Evolutionary conservation across 768 basidiomycete genomes (phyloP).

Genomic region (Russula earlei): DNA sequence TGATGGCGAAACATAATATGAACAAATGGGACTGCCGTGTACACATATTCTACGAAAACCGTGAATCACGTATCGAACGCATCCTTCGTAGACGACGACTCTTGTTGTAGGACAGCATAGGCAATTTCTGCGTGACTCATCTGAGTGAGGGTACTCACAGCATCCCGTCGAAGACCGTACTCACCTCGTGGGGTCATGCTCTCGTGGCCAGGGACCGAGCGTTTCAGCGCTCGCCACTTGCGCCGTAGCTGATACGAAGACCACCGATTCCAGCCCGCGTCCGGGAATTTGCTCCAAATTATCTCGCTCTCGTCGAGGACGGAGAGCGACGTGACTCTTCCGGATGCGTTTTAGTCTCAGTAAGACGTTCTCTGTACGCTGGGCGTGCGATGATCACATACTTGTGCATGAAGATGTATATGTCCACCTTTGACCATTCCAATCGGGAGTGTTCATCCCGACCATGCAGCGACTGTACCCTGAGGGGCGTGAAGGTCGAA

Average conservation of each 20-base stretch:
- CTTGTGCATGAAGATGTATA: slow-evolving; percentile 9
- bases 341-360: no score
- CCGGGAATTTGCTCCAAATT: slow-evolving; percentile 5
- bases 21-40: no score
- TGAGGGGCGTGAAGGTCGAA: background rate
- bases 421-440: background rate
- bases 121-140: background rate
- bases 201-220: background rate
- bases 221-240: background rate
- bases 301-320: slow-evolving; percentile 9
- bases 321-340: slow-evolving; percentile 3
- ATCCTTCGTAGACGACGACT: no score
- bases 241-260: slow-evolving; percentile 2
- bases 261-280: slow-evolving; percentile 8
- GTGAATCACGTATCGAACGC: background rate
- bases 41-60: no score
- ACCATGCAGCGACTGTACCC: slow-evolving; percentile 10
- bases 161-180: background rate
- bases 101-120: background rate
- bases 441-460: background rate
- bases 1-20: no score
- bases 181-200: background rate
- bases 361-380: no score
- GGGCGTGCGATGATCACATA: background rate
- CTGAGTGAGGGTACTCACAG: background rate